Evolutionary conservation across 805 yeast species (phyloP).

Genomic region (Debaryomyces prosopidis): DNA sequence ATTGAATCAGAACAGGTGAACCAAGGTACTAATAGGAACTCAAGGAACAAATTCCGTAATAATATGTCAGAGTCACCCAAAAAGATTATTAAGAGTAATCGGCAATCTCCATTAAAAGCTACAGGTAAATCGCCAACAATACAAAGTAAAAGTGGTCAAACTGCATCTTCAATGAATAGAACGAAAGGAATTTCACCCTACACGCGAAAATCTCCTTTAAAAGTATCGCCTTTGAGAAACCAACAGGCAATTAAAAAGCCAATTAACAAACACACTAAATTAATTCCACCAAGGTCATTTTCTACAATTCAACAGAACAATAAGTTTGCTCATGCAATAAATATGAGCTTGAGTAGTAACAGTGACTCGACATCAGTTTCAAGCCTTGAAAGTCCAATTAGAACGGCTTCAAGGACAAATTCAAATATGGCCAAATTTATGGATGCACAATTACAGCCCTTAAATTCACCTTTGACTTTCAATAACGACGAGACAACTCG

Average conservation of each 20-base stretch:
- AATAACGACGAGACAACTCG: neutral
- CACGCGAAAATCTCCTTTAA: slow-evolving; percentile 3
- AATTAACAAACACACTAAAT: neutral
- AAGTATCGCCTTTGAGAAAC: slow-evolving; percentile 1
- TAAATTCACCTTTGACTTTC: slow-evolving; percentile 16
- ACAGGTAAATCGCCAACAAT: slow-evolving; percentile 4
- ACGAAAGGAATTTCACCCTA: slow-evolving; percentile 1
- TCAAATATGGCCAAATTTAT: slow-evolving; percentile 3
- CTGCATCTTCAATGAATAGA: slow-evolving; percentile 10
- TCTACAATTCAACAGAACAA: slow-evolving; percentile 6
- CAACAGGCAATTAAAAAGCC: slow-evolving; percentile 5
- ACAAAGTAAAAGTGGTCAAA: slow-evolving; percentile 1
- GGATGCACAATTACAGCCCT: slow-evolving; percentile 14
- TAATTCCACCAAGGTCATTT: neutral
- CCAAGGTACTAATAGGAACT: slow-evolving; percentile 2
- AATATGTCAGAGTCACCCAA: slow-evolving; percentile 2
- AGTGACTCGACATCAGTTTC: slow-evolving; percentile 7
- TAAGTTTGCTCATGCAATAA: slow-evolving; percentile 12
- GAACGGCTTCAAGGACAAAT: slow-evolving; percentile 3
- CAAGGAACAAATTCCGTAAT: slow-evolving; percentile 1
- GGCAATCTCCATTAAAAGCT: slow-evolving; percentile 11
- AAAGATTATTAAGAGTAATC: neutral
- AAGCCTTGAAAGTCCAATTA: slow-evolving; percentile 9
- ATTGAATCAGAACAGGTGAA: slow-evolving; percentile 27
- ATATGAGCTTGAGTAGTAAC: slow-evolving; percentile 1